Percentiles rank a stretch among this genome's conserved stretches.
Conservation (phyloP, 1,284 basidiomycete species). For the Ganoderma multipileum region DNA sequence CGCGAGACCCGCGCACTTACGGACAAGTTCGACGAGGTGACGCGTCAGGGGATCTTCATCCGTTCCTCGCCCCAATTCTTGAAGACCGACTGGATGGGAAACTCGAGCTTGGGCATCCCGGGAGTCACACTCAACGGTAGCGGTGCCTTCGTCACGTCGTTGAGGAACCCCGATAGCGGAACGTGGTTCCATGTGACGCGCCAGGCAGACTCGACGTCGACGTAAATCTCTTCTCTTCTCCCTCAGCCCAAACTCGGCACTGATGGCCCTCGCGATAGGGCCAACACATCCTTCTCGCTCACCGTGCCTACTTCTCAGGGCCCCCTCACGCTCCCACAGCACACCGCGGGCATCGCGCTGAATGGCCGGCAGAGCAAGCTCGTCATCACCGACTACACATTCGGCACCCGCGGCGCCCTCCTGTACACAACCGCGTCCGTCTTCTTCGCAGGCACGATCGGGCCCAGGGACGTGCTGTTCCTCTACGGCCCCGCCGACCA, state of each 20-base stretch:
- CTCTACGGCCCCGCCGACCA: constrained; percentile 67
- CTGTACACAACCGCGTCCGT: constrained; percentile 74
- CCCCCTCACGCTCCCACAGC: constrained; percentile 58
- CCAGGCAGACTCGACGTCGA: constrained; percentile 71
- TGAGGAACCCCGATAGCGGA: constrained; percentile 70
- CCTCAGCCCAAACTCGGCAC: not conserved
- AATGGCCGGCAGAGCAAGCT: constrained; percentile 74
- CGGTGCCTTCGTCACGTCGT: constrained; percentile 62
- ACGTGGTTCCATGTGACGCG: constrained; percentile 76
- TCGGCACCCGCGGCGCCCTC: constrained; percentile 58
- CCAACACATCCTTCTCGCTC: constrained; percentile 58
- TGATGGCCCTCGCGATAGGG: constrained; percentile 41
- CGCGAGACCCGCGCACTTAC: constrained; percentile 74
- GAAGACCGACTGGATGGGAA: constrained; percentile 77
- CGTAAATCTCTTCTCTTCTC: constrained; percentile 48
- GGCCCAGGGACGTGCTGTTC: constrained; percentile 70
- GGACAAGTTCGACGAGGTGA: constrained; percentile 76
- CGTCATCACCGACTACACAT: constrained; percentile 70
- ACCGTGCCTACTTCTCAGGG: constrained; percentile 61
- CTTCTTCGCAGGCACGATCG: constrained; percentile 72
- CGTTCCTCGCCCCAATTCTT: constrained; percentile 78
- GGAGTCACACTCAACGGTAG: constrained; percentile 55
- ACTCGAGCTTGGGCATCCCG: constrained; percentile 56
- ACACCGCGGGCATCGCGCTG: constrained; percentile 60
- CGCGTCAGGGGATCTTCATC: constrained; percentile 77